phyloP scores from a whole-genome alignment of 768 basidiomycete genomes.

The Sarcodon sp. region DNA sequence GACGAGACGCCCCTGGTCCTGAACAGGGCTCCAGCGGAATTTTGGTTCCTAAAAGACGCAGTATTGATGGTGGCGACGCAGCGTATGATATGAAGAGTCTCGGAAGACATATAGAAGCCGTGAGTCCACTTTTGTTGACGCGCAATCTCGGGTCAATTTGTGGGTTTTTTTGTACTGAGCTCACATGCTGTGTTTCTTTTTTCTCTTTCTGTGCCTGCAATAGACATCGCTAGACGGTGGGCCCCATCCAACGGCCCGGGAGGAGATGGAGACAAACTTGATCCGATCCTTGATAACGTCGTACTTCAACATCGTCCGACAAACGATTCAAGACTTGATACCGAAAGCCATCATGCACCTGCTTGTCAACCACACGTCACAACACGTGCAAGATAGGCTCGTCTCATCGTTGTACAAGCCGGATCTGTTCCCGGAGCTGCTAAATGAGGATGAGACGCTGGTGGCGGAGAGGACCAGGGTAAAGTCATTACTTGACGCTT shows the following conservation, averaged over 20 bases:
- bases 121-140: conserved; percentile 29
- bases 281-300: conserved; percentile 92
- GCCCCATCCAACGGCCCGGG: conserved; percentile 55
- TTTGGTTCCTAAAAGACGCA: conserved; percentile 45
- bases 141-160: background rate
- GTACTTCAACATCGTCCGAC: conserved; percentile 93
- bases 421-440: conserved; percentile 76
- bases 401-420: conserved; percentile 95
- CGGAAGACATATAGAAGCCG: conserved; percentile 94
- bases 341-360: conserved; percentile 99
- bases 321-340: conserved; percentile 92
- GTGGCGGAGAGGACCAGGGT: conserved; percentile 90
- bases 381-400: conserved; percentile 92
- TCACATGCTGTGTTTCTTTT: background rate
- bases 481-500: conserved; percentile 90
- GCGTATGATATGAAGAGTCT: conserved; percentile 99
- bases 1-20: conserved; percentile 48
- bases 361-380: conserved; percentile 91
- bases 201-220: background rate
- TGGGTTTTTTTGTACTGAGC: background rate
- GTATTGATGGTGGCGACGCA: conserved; percentile 65
- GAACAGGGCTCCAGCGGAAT: conserved; percentile 44
- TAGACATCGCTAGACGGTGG: conserved; percentile 45
- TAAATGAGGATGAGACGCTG: conserved; percentile 92
- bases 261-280: conserved; percentile 94